These are phyloP conservation scores for Phytophthora multivora DNA, from an alignment of 352 stramenopile species.

Conservation along the genomic window DNA sequence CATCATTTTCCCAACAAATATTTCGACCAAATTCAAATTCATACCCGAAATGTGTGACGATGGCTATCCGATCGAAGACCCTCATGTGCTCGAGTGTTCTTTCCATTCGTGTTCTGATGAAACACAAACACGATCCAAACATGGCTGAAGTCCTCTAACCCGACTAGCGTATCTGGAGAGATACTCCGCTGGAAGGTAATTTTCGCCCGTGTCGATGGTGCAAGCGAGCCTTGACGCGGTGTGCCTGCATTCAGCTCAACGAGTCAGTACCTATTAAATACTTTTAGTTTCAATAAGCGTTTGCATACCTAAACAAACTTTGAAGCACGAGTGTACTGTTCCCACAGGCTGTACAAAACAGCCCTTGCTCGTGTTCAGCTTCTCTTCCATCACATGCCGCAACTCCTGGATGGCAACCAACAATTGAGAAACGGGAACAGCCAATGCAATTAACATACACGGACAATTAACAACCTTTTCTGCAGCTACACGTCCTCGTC, in stretches of 20 bases:
- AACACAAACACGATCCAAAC: constrained; percentile 92
- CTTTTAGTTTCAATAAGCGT: background rate
- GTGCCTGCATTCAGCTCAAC: constrained; percentile 48
- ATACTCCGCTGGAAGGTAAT: constrained; percentile 85
- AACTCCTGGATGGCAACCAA: constrained; percentile 49
- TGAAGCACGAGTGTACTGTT: constrained; percentile 79
- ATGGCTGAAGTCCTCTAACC: constrained; percentile 81
- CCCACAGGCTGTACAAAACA: constrained; percentile 84
- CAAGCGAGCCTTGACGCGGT: constrained; percentile 83
- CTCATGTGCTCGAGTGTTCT: constrained; percentile 67
- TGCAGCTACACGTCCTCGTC: constrained; percentile 61
- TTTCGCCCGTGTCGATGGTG: constrained; percentile 64
- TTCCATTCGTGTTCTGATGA: constrained; percentile 90
- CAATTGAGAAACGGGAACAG: background rate
- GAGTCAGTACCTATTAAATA: background rate
- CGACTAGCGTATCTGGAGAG: constrained; percentile 74
- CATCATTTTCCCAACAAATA: background rate
- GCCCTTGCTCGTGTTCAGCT: constrained; percentile 76
- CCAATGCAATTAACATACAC: background rate
- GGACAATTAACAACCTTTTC: constrained; percentile 48
- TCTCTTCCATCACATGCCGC: constrained; percentile 71
- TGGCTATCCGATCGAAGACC: constrained; percentile 75
- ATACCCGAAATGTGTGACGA: constrained; percentile 66
- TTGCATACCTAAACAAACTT: constrained; percentile 52
- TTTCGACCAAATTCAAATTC: background rate